Conservation (phyloP, 2,329 filamentous ascomycete species). For the Colletotrichum incanum region DNA sequence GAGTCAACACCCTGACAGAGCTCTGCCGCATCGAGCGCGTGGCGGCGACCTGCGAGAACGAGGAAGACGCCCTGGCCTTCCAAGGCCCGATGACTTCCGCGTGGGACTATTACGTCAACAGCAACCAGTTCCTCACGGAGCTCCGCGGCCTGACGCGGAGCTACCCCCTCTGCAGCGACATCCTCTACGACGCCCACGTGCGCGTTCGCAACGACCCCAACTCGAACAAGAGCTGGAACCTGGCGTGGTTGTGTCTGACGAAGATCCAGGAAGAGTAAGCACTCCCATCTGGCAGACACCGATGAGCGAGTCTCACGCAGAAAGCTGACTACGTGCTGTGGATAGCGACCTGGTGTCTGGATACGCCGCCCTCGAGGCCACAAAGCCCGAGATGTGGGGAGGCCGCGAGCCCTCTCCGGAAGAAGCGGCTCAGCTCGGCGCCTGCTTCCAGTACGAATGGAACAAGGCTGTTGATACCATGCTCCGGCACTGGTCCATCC, state of each 20-base stretch:
- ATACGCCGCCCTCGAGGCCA: constrained; percentile 74
- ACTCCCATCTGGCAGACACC: neutral
- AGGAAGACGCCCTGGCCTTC: constrained; percentile 72
- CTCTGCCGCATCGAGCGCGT: constrained; percentile 80
- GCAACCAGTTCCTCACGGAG: constrained; percentile 78
- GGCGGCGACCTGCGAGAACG: constrained; percentile 70
- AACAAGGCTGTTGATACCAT: constrained; percentile 74
- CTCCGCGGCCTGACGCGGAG: constrained; percentile 77
- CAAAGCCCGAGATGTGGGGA: constrained; percentile 80
- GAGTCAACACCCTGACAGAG: constrained; percentile 82
- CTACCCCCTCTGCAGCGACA: constrained; percentile 78
- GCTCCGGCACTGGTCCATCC: constrained; percentile 77
- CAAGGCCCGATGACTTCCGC: constrained; percentile 78
- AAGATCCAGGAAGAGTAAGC: constrained; percentile 78
- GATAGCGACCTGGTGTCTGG: constrained; percentile 71
- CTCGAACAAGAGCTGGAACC: constrained; percentile 82
- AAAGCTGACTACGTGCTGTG: neutral
- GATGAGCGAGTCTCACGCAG: neutral
- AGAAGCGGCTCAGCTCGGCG: constrained; percentile 71
- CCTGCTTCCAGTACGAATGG: constrained; percentile 79
- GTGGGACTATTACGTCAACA: constrained; percentile 81
- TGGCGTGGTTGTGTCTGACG: constrained; percentile 79
- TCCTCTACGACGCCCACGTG: constrained; percentile 76
- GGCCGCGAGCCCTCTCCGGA: constrained; percentile 68
- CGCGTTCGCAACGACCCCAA: constrained; percentile 75